Base-by-base conservation (phyloP, 345 rosid genomes). In the Eucalyptus pumila region DNA sequence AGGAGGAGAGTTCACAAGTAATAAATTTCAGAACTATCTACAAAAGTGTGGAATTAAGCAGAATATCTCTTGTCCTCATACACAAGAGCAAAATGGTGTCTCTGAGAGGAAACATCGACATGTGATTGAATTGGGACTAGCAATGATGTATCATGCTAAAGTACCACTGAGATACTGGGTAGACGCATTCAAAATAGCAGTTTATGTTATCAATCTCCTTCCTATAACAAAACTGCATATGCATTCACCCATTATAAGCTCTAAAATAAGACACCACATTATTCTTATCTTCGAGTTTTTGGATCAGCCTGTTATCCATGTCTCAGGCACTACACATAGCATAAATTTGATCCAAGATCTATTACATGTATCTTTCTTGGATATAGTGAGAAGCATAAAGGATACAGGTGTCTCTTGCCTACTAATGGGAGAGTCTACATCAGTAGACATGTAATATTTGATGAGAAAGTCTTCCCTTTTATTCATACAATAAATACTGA, bases 231-330 rank as follows among this genome's bases (percentile, higher is more conserved):
- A 7, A 19, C 15, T 47, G 15, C 34, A 5, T 1, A 67, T 88
- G 42, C 0, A 48, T 2, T 13, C 27, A 4, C 89, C 2, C 34
- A 67, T 16, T 19, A 6, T 3, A 19, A 26, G 2, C 3, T 88
- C 0, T 60, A 17, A 15, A 11, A 44, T 2, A 12, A 40, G 3
- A 11, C 4, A 4, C 48, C 42, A 1, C 13, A 14, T 40, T 88
- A 80, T 32, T 37, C 45, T 5, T 15, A 32, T 1, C 23, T 54
- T 2, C 50, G 87, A 11, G 42, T 51, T 1, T 88, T 88, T 42
- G 76, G 86, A 6, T 87, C 69, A 40, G 54, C 32, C 11, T 76
- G 87, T 12, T 90, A 72, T 27, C 60, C 88, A 0, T 60, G 76
- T 52, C 85, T 58, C 3, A 49, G 7, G 11, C 65, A n/a, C 5